Percentiles rank a stretch among this genome's conserved stretches.
Evolutionary conservation across 1,139 yeast species (phyloP).

Genomic region (Pichia sp.): DNA sequence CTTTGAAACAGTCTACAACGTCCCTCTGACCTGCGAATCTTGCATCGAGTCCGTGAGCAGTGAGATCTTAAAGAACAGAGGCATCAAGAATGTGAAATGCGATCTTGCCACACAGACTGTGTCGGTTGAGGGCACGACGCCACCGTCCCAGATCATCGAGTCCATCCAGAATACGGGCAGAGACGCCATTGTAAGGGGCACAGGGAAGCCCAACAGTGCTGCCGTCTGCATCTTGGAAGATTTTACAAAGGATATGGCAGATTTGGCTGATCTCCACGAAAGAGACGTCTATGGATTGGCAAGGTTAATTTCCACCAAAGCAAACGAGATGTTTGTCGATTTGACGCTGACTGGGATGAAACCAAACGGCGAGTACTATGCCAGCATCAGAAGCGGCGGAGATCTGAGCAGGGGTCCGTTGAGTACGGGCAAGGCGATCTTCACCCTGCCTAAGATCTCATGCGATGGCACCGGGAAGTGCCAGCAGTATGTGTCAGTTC

Average conservation of each 20-base stretch:
- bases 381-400: conserved; percentile 67
- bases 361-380: conserved; percentile 57
- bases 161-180: conserved; percentile 70
- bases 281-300: conserved; percentile 85
- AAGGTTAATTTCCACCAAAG: conserved; percentile 70
- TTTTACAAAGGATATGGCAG: conserved; percentile 40
- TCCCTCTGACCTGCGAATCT: conserved; percentile 68
- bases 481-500: conserved; percentile 60
- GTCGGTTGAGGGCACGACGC: conserved; percentile 56
- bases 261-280: conserved; percentile 23
- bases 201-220: conserved; percentile 83
- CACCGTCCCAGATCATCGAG: conserved; percentile 67
- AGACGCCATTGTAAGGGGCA: conserved; percentile 89
- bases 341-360: conserved; percentile 67
- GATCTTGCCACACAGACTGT: conserved; percentile 57
- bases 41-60: conserved; percentile 60
- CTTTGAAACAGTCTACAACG: conserved; percentile 64
- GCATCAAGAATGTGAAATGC: conserved; percentile 47
- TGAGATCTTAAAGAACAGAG: conserved; percentile 47
- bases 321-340: conserved; percentile 57
- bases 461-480: conserved; percentile 39
- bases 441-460: conserved; percentile 40
- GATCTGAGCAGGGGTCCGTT: conserved; percentile 71
- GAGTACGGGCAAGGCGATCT: conserved; percentile 57
- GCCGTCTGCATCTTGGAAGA: conserved; percentile 89